Percentiles rank a stretch among this genome's conserved stretches.
Conservation (phyloP, 768 basidiomycete species). For the Pholiota conissans region DNA sequence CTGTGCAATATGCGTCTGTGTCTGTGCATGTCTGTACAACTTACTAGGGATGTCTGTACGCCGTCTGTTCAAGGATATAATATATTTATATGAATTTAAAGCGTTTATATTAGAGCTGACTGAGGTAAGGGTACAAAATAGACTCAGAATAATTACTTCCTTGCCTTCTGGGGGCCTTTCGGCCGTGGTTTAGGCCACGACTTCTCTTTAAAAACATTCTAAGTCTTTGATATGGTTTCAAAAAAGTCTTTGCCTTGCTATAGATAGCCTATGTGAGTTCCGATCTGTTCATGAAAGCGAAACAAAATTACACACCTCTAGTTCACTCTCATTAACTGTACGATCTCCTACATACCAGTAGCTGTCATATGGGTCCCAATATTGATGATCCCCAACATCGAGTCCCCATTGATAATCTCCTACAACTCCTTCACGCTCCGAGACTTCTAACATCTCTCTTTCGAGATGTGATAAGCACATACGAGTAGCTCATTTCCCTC, state of each 20-base stretch:
- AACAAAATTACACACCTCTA: not conserved
- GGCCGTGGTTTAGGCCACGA: not conserved
- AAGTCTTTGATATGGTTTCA: not conserved
- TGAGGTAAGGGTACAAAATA: too few relatives aligned
- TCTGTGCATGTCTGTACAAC: too few relatives aligned
- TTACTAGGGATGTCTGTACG: too few relatives aligned
- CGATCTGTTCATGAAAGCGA: not conserved
- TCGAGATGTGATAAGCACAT: not conserved
- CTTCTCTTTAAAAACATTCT: not conserved
- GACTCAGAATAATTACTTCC: not conserved
- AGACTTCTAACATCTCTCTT: not conserved
- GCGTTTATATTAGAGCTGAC: too few relatives aligned
- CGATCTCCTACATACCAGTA: not conserved
- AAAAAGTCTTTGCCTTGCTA: not conserved
- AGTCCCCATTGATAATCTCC: not conserved
- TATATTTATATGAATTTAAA: not conserved
- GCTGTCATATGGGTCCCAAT: not conserved
- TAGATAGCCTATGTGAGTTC: not conserved
- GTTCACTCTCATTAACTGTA: not conserved
- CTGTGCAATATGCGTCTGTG: not conserved
- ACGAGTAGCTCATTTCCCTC: too few relatives aligned
- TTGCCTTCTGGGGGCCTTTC: not conserved
- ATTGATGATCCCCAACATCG: not conserved
- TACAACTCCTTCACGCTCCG: not conserved
- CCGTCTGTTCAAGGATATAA: not conserved